A percentile compares a stretch with the other conserved stretches of the same genome.
These are phyloP conservation scores for Chlamydomonas asymmetrica DNA, from an alignment of 139 green algal species.

Conservation along the genomic window DNA sequence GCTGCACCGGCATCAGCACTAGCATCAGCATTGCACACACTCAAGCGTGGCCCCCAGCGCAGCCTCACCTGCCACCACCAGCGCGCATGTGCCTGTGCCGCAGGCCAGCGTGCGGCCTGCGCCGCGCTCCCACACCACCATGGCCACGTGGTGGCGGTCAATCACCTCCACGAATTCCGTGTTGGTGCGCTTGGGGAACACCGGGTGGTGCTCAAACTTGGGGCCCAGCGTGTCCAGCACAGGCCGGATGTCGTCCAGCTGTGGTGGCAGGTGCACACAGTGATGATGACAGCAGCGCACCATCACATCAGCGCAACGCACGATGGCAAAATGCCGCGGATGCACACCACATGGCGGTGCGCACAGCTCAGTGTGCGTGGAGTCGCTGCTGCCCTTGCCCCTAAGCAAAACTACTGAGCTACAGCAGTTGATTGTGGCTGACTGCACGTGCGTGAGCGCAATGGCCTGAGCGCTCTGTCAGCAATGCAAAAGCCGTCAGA, in stretches of 20 bases:
- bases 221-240: constrained; percentile 72
- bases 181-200: constrained; percentile 94
- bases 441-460: no score
- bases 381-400: neutral
- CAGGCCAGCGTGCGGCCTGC: constrained; percentile 94
- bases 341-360: neutral
- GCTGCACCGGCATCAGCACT: no score
- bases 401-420: neutral
- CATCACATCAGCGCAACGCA: no score
- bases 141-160: constrained; percentile 73
- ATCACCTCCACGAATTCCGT: constrained; percentile 92
- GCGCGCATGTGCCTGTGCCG: constrained; percentile 95
- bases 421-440: no score
- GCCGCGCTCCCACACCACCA: constrained; percentile 98
- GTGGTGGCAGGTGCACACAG: neutral
- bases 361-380: neutral
- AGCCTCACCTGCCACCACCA: constrained; percentile 84
- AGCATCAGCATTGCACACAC: no score
- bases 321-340: neutral
- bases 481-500: constrained; percentile 17
- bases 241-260: constrained; percentile 78
- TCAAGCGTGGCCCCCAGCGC: neutral
- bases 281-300: no score
- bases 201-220: constrained; percentile 87
- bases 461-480: no score